phyloP scores from a whole-genome alignment of 192 early-diverging fungal species.

The Chytriomyces sp. region DNA sequence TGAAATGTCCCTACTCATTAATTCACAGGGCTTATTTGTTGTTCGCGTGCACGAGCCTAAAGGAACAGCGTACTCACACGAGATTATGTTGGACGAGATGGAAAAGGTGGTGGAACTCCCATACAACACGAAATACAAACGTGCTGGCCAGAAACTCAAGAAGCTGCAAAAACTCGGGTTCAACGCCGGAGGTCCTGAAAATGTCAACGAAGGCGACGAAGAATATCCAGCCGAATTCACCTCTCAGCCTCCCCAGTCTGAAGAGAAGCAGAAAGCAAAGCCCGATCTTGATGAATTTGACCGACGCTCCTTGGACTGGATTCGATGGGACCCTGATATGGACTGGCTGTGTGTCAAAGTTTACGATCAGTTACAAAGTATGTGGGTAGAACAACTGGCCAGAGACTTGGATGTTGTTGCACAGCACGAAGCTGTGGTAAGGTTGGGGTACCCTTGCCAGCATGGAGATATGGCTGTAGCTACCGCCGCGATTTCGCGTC shows the following conservation, averaged over 20 bases:
- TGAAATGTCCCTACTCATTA: neutral
- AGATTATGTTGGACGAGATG: constrained; percentile 71
- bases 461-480: constrained; percentile 58
- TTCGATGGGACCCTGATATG: constrained; percentile 90
- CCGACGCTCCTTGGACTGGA: constrained; percentile 87
- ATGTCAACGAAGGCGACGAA: constrained; percentile 30
- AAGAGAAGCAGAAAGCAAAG: constrained; percentile 68
- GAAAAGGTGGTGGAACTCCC: constrained; percentile 82
- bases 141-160: constrained; percentile 65
- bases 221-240: constrained; percentile 14
- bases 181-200: constrained; percentile 43
- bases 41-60: constrained; percentile 60
- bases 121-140: constrained; percentile 98
- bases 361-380: constrained; percentile 88
- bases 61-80: constrained; percentile 58
- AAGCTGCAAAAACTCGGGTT: constrained; percentile 51
- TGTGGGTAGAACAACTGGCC: constrained; percentile 92
- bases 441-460: constrained; percentile 59
- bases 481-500: constrained; percentile 68
- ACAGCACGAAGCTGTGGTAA: constrained; percentile 78
- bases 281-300: constrained; percentile 36
- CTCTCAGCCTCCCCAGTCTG: constrained; percentile 43
- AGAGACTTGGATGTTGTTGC: constrained; percentile 90
- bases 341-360: constrained; percentile 90
- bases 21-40: constrained; percentile 53